phyloP scores from a whole-genome alignment of 306 rosid genomes.

The Cicer pinnatifidum region DNA sequence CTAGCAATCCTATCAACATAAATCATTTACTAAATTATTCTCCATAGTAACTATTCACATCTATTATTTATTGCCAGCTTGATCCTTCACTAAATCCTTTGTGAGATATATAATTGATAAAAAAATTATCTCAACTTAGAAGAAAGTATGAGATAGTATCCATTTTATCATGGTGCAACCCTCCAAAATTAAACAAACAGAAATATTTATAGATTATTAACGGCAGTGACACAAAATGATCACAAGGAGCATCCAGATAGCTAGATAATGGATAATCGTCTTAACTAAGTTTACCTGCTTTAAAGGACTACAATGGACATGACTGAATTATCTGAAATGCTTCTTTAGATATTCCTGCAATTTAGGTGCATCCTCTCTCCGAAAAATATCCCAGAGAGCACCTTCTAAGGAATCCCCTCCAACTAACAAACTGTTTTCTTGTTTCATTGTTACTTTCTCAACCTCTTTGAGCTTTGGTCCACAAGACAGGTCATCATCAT shows the following conservation, averaged over 20 bases:
- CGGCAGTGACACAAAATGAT: background rate
- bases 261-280: background rate
- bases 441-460: background rate
- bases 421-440: slow-evolving; percentile 17
- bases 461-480: slow-evolving; percentile 11
- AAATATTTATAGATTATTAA: background rate
- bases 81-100: background rate
- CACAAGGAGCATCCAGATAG: background rate
- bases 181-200: background rate
- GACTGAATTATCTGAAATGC: slow-evolving; percentile 82
- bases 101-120: background rate
- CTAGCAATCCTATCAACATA: background rate
- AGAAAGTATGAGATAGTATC: background rate
- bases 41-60: background rate
- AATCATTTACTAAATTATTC: background rate
- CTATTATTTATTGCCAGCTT: background rate
- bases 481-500: slow-evolving; percentile 15
- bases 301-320: slow-evolving; percentile 60
- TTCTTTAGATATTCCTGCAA: slow-evolving; percentile 71
- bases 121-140: background rate
- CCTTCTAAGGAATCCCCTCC: slow-evolving; percentile 57
- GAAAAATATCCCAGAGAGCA: slow-evolving; percentile 91
- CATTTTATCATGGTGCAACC: background rate
- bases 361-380: slow-evolving; percentile 83
- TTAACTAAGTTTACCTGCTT: slow-evolving; percentile 57